These are phyloP conservation scores for Actinomortierella ambigua DNA, from an alignment of 371 early-diverging fungal genomes.

Conservation along the genomic window DNA sequence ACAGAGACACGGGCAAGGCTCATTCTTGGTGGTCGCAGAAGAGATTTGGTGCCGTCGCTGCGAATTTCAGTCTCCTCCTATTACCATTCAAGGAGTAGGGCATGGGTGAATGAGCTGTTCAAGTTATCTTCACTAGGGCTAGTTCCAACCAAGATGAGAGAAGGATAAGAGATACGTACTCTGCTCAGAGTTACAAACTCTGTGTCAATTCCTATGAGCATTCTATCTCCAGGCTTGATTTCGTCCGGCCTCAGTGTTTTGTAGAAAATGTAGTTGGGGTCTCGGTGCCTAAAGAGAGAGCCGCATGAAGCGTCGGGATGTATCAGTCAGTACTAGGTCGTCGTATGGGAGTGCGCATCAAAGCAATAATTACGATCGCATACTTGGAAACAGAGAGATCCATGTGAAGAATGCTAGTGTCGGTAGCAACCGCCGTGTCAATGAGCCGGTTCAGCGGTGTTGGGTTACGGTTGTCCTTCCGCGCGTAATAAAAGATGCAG, in stretches of 20 bases:
- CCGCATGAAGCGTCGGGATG: too few relatives aligned
- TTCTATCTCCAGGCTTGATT: constrained; percentile 66
- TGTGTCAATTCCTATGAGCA: constrained; percentile 87
- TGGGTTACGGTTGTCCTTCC: constrained; percentile 52
- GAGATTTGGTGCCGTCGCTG: constrained; percentile 86
- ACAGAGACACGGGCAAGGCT: constrained; percentile 91
- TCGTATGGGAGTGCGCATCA: constrained; percentile 2
- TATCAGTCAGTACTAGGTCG: too few relatives aligned
- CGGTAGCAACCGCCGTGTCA: constrained; percentile 25
- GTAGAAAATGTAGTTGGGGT: constrained; percentile 55
- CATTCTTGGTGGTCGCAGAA: constrained; percentile 82
- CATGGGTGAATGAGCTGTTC: too few relatives aligned
- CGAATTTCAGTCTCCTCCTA: constrained; percentile 88
- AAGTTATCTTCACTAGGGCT: too few relatives aligned
- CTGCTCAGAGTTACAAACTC: constrained; percentile 91
- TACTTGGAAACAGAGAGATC: constrained; percentile 25
- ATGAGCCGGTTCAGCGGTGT: constrained; percentile 28
- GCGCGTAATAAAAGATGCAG: constrained; percentile 72
- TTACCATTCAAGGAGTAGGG: neutral
- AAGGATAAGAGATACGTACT: too few relatives aligned
- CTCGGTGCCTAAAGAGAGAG: constrained; percentile 43
- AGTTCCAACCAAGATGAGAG: too few relatives aligned
- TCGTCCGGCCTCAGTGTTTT: constrained; percentile 62
- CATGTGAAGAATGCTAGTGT: constrained; percentile 23
- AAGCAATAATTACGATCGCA: neutral